Conservation (phyloP, 75 land plant genomes). For the Selaginella moellendorffii region DNA sequence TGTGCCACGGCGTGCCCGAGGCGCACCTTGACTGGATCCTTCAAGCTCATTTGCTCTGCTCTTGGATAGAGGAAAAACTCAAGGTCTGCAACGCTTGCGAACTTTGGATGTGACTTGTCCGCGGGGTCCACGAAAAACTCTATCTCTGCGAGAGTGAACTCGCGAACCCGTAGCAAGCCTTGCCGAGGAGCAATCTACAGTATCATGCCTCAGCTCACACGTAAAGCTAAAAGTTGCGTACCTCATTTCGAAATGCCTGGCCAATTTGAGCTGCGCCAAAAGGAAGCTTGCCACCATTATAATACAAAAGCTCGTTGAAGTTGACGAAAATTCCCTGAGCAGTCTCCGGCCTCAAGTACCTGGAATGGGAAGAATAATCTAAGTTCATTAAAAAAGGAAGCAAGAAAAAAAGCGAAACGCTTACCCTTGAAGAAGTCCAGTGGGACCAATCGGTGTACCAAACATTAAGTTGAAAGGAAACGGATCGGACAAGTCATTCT, state of each 20-base stretch:
- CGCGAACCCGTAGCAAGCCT: constrained; percentile 80
- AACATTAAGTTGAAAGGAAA: constrained; percentile 97
- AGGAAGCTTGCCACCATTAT: constrained; percentile 76
- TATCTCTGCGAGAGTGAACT: constrained; percentile 92
- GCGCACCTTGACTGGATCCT: constrained; percentile 32
- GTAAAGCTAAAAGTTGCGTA: constrained; percentile 2
- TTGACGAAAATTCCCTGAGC: constrained; percentile 98
- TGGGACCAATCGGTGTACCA: constrained; percentile 82
- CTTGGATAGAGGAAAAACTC: constrained; percentile 80
- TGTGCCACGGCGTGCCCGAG: constrained; percentile 78
- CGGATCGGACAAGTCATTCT: constrained; percentile 80
- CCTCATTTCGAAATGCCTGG: constrained; percentile 95
- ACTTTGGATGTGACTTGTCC: constrained; percentile 84
- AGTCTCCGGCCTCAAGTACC: constrained; percentile 93
- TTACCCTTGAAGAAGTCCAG: constrained; percentile 72
- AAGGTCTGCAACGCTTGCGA: constrained; percentile 55
- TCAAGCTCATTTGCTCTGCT: constrained; percentile 50
- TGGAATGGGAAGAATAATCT: constrained; percentile 11
- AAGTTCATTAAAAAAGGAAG: too few species aligned
- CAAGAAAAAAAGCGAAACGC: not conserved
- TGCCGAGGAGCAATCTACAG: constrained; percentile 91
- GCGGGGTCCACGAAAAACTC: constrained; percentile 95
- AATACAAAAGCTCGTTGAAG: constrained; percentile 76
- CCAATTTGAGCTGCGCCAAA: constrained; percentile 98
- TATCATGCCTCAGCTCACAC: not conserved